These are phyloP conservation scores for Manihot esculenta DNA, from an alignment of 441 rosid genomes.

Conservation along the genomic window DNA sequence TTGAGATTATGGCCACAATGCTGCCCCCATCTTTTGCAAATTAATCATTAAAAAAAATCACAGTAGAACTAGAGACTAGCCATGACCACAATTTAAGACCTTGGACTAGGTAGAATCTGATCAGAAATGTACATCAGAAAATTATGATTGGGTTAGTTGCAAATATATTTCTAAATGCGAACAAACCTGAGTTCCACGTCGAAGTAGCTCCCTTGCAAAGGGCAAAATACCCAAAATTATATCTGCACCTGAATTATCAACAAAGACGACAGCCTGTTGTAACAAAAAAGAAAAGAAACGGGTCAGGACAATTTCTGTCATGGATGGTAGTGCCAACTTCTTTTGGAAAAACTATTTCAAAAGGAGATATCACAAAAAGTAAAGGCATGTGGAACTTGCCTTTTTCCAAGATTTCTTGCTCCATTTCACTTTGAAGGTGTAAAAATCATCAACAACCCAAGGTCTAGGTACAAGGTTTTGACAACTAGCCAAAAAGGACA, in stretches of 20 bases:
- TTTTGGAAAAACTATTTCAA: constrained; percentile 11
- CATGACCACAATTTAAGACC: background rate
- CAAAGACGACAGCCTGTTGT: constrained; percentile 84
- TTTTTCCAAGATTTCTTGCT: constrained; percentile 84
- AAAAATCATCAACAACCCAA: constrained; percentile 96
- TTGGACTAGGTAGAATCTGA: background rate
- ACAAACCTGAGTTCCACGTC: constrained; percentile 78
- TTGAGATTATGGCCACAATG: background rate
- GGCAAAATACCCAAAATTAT: constrained; percentile 90
- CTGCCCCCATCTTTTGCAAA: background rate
- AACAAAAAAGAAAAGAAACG: constrained; percentile 21
- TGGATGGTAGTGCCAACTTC: background rate
- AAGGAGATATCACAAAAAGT: constrained; percentile 2
- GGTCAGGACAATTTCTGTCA: constrained; percentile 20
- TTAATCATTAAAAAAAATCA: background rate
- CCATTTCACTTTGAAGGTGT: constrained; percentile 74
- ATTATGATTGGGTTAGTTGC: background rate
- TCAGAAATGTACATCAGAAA: background rate
- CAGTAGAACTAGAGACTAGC: background rate
- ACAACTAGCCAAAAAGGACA: constrained; percentile 84
- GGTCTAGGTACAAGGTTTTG: constrained; percentile 91
- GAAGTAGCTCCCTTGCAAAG: constrained; percentile 88
- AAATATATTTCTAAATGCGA: constrained; percentile 5
- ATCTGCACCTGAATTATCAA: constrained; percentile 99
- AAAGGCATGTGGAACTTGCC: constrained; percentile 36